A percentile compares a stretch with the other conserved stretches of the same genome.
Conservation (phyloP, 768 basidiomycete species). For the Neoboletus subvelutipes region DNA sequence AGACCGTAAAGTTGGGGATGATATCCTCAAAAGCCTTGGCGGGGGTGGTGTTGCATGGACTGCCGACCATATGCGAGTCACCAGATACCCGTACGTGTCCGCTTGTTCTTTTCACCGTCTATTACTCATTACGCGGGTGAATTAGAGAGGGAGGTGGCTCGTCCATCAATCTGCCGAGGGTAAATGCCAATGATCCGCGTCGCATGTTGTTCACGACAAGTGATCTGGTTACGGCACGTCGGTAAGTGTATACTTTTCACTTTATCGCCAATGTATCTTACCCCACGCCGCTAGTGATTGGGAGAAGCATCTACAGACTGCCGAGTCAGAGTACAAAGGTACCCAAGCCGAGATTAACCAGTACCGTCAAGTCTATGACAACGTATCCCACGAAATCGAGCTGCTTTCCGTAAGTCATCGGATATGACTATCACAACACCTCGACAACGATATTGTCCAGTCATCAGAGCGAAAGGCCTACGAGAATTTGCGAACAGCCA, state of each 20-base stretch:
- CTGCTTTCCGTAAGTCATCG: constrained; percentile 34
- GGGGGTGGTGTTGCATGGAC: constrained; percentile 64
- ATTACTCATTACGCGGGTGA: not conserved
- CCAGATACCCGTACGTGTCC: constrained; percentile 58
- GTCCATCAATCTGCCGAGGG: constrained; percentile 39
- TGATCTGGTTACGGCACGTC: constrained; percentile 47
- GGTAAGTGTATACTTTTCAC: constrained; percentile 35
- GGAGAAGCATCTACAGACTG: constrained; percentile 37
- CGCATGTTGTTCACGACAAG: constrained; percentile 54
- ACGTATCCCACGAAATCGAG: constrained; percentile 31
- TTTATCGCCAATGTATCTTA: not conserved
- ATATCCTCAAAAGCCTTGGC: constrained; percentile 41
- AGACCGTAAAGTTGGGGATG: constrained; percentile 64
- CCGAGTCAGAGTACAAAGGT: constrained; percentile 38
- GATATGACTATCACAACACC: not conserved
- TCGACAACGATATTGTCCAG: constrained; percentile 10
- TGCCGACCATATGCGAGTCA: constrained; percentile 59
- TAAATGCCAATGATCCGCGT: constrained; percentile 35
- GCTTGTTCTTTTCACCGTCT: not conserved
- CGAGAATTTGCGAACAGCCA: constrained; percentile 34
- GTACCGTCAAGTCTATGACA: constrained; percentile 31
- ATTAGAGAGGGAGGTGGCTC: constrained; percentile 68
- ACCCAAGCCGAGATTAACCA: constrained; percentile 29
- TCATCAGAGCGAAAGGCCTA: constrained; percentile 19
- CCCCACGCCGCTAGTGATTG: constrained; percentile 42